A percentile compares a stretch with the other conserved stretches of the same genome.
These are phyloP conservation scores for Albophoma yamanashiensis DNA, from an alignment of 2,329 filamentous ascomycete genomes.

Conservation along the genomic window DNA sequence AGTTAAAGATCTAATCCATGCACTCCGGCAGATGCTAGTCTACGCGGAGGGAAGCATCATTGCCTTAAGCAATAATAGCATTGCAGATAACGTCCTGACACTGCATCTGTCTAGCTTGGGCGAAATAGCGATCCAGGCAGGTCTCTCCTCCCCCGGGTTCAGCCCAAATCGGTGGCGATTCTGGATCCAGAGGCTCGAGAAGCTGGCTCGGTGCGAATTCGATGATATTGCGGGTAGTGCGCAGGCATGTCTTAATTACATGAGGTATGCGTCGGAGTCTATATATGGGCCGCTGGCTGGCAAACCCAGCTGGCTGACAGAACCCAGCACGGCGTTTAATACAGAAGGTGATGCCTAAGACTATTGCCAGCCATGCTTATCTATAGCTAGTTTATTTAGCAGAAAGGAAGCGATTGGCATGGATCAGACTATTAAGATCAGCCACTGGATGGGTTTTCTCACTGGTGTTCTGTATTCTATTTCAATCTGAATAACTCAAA, in stretches of 20 bases:
- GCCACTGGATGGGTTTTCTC: neutral
- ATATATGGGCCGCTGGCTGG: neutral
- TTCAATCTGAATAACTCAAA: neutral
- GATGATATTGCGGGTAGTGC: neutral
- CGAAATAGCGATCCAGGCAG: neutral
- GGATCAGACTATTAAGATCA: too few species aligned
- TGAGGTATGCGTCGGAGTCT: neutral
- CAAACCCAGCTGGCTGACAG: neutral
- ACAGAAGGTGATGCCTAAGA: neutral
- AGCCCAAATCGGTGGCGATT: neutral
- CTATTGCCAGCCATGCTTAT: neutral
- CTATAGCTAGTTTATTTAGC: neutral
- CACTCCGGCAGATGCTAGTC: neutral
- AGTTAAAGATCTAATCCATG: neutral
- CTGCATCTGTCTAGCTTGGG: neutral
- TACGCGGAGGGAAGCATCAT: neutral
- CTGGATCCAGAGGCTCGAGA: constrained; percentile 1
- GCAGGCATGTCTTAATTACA: neutral
- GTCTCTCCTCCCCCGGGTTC: neutral
- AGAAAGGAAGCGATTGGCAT: neutral
- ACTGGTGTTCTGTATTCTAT: neutral
- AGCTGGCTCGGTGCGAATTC: neutral
- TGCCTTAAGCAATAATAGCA: neutral
- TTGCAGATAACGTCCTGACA: neutral
- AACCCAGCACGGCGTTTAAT: neutral